These are phyloP conservation scores for Pulveroboletus ravenelii DNA, from an alignment of 768 basidiomycete genomes.

Conservation along the genomic window DNA sequence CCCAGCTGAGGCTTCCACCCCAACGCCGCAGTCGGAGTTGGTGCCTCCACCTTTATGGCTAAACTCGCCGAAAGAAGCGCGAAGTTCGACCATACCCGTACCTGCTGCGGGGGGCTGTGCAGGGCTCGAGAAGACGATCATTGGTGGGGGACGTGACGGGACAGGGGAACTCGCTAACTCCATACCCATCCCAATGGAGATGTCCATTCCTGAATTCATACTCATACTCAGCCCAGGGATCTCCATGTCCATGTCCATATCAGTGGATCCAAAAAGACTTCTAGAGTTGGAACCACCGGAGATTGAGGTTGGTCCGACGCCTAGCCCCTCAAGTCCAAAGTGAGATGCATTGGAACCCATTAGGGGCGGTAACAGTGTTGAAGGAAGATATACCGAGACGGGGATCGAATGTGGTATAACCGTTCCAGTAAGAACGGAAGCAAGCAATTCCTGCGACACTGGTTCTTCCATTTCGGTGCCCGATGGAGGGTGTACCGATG, in stretches of 20 bases:
- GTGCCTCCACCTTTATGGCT: slow-evolving; percentile 5
- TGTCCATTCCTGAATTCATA: slow-evolving; percentile 29
- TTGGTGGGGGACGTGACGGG: slow-evolving; percentile 39
- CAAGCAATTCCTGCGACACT: slow-evolving; percentile 52
- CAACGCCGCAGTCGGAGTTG: slow-evolving; percentile 21
- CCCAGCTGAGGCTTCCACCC: slow-evolving; percentile 33
- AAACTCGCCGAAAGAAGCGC: slow-evolving; percentile 55
- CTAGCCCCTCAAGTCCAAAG: slow-evolving; percentile 25
- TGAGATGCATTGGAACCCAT: slow-evolving; percentile 16
- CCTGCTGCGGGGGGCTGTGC: slow-evolving; percentile 61
- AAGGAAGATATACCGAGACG: slow-evolving; percentile 63
- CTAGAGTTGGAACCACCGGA: slow-evolving; percentile 20
- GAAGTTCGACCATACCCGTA: slow-evolving; percentile 59
- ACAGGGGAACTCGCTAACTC: slow-evolving; percentile 31
- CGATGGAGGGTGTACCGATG: not conserved
- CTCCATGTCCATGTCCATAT: slow-evolving; percentile 34
- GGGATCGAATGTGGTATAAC: slow-evolving; percentile 43
- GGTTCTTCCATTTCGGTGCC: slow-evolving; percentile 30
- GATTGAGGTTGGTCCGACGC: slow-evolving; percentile 23
- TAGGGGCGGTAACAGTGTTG: slow-evolving; percentile 26
- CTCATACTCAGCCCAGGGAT: slow-evolving; percentile 34
- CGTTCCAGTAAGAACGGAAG: slow-evolving; percentile 61
- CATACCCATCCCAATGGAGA: slow-evolving; percentile 30
- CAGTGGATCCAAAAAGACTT: slow-evolving; percentile 29
- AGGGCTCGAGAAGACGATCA: slow-evolving; percentile 63